Evolutionary conservation across 2,329 filamentous ascomycete genomes (phyloP), one percentile per base, ranked within the genome.

Genomic region (Amylocarpus encephaloides): DNA sequence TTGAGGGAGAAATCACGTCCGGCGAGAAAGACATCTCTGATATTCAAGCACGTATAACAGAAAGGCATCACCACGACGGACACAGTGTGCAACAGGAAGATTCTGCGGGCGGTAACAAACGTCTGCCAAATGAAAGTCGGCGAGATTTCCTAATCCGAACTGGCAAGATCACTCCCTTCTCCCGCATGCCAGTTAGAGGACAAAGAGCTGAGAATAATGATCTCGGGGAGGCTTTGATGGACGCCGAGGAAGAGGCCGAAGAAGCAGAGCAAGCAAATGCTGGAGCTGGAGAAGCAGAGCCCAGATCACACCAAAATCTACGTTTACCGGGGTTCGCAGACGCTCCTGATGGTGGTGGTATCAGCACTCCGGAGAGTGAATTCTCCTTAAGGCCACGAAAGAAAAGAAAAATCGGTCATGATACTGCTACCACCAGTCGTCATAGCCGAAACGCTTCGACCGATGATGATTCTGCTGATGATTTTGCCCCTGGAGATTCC

Each of bases 151-250:
- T 98, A 42, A 93, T 98, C 43, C 83, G 93, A 26, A 98, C 92
- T 0, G 93, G 93, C 54, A 97, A 97, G 70, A 97, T 98, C 59
- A 98, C 93, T 0, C 93, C 93, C 0, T 98, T 98, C 63, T 87
- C 90, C 6, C 55, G 51, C 38, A 79, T 95, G 60, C 82, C 82
- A 22, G 76, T 80, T 12, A 71, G 82, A 1, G 75, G 62, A 19
- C 63, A 75, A 3, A 73, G 79, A 26, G 80, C 78, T 2, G 75
- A 82, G 2, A 76, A 83, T 40, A 85, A 85, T 1, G 84, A 83
- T 52, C 73, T 95, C 13, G 85, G 86, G 10, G 83, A 91, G 62
- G 85, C 84, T 2, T 78, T 95, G 51, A 72, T 91, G 12, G 88
- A 94, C 64, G 89, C 87, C 0, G 90, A 95, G 64, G 86, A 86